These are phyloP conservation scores for Lomentospora prolificans DNA, from an alignment of 2,329 filamentous ascomycete species.

Conservation along the genomic window DNA sequence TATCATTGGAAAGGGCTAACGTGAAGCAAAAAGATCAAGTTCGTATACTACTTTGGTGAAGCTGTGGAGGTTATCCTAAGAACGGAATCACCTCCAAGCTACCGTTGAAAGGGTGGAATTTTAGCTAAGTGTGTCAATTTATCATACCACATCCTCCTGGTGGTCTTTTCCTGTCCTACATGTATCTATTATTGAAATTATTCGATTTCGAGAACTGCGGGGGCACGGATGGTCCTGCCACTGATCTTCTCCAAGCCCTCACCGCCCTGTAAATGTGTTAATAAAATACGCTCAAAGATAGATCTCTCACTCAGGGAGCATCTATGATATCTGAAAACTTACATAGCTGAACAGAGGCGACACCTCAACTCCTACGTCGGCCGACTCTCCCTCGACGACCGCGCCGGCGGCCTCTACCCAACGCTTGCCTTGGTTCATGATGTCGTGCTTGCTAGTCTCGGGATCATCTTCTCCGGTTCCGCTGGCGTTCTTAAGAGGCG, in stretches of 20 bases:
- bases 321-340: slow-evolving; percentile 34
- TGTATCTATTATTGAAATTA: background rate
- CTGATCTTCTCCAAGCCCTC: slow-evolving; percentile 50
- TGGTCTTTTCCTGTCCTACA: background rate
- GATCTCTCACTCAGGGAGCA: no score
- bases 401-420: slow-evolving; percentile 78
- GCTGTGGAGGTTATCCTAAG: no score
- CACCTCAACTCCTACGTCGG: slow-evolving; percentile 68
- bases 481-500: slow-evolving; percentile 81
- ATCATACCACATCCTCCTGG: background rate
- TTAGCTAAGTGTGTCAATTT: background rate
- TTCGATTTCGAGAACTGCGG: slow-evolving; percentile 26
- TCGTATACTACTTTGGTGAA: no score
- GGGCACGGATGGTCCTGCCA: slow-evolving; percentile 42
- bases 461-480: slow-evolving; percentile 88
- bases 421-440: slow-evolving; percentile 78
- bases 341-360: slow-evolving; percentile 93
- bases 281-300: slow-evolving; percentile 9
- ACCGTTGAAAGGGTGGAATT: background rate
- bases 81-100: no score
- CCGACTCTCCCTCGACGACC: slow-evolving; percentile 55
- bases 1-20: no score
- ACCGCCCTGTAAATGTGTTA: slow-evolving; percentile 36
- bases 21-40: no score
- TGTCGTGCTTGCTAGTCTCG: slow-evolving; percentile 83